These are phyloP conservation scores for Ogataea trehaloabstinens DNA, from an alignment of 805 yeast species.

Conservation along the genomic window DNA sequence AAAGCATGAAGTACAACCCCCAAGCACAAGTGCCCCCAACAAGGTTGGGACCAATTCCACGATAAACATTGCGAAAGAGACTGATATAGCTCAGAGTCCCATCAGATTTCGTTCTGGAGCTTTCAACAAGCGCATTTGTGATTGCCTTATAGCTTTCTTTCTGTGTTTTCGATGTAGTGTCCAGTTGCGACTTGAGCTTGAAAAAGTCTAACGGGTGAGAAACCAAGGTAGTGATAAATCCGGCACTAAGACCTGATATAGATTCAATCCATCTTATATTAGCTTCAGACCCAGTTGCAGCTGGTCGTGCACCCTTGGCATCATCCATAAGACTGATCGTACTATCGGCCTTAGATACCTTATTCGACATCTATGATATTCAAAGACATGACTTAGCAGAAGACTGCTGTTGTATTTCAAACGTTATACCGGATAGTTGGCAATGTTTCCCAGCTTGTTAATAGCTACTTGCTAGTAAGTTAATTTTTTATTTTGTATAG, in stretches of 20 bases:
- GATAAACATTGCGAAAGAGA: conserved; percentile 42
- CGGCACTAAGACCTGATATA: conserved; percentile 76
- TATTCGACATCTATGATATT: not conserved
- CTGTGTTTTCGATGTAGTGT: conserved; percentile 32
- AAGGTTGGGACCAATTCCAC: conserved; percentile 80
- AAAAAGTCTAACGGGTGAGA: conserved; percentile 90
- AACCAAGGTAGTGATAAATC: conserved; percentile 70
- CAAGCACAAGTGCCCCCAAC: conserved; percentile 85
- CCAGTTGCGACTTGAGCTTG: conserved; percentile 79
- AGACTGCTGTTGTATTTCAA: no score
- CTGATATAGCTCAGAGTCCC: conserved; percentile 8
- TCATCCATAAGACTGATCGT: conserved; percentile 14
- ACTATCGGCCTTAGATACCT: conserved; percentile 5
- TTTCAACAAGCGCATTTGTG: conserved; percentile 13
- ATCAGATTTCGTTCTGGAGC: conserved; percentile 7
- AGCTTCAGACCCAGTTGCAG: not conserved
- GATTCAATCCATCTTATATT: conserved; percentile 40
- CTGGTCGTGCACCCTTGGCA: conserved; percentile 6
- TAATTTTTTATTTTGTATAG: no score
- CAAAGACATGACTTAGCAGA: no score
- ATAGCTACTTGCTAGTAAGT: no score
- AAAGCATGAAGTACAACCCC: conserved; percentile 82
- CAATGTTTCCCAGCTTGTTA: no score
- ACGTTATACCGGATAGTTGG: no score
- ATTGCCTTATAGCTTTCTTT: conserved; percentile 27